Percentiles rank a stretch among this genome's conserved stretches.
phyloP scores from a whole-genome alignment of 1,139 yeast species.

The Pichia sorboxylosa region DNA sequence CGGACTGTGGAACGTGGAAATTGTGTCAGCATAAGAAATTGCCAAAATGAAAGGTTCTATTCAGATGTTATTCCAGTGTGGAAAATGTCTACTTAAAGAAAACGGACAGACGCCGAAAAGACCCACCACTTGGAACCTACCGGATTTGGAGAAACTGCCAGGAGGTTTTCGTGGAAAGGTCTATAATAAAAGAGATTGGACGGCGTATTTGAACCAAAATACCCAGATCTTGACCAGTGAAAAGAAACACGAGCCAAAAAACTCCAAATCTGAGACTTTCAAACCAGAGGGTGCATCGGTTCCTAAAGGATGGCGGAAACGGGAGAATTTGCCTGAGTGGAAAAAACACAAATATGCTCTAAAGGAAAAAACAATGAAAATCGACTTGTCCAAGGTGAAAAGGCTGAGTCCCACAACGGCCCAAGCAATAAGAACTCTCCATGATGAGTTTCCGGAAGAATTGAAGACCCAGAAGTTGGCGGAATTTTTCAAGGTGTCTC shows the following conservation, averaged over 20 bases:
- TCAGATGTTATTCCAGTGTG: too few relatives aligned
- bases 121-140: conserved; percentile 18
- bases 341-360: conserved; percentile 52
- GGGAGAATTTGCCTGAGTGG: conserved; percentile 45
- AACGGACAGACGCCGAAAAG: conserved; percentile 12
- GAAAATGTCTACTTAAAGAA: too few relatives aligned
- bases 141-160: conserved; percentile 21
- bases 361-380: conserved; percentile 32
- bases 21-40: too few relatives aligned
- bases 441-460: conserved; percentile 39
- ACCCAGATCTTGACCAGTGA: conserved; percentile 16
- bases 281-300: conserved; percentile 15
- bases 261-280: not conserved
- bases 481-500: conserved; percentile 56
- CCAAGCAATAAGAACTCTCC: conserved; percentile 49
- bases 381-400: conserved; percentile 26
- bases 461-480: conserved; percentile 52
- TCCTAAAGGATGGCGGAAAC: conserved; percentile 33
- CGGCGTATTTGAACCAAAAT: conserved; percentile 14
- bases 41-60: too few relatives aligned
- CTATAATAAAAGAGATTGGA: conserved; percentile 22
- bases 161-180: conserved; percentile 24
- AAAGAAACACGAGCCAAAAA: not conserved
- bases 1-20: too few relatives aligned
- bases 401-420: conserved; percentile 61